Percentiles rank a stretch among this genome's conserved stretches.
Evolutionary conservation across 352 stramenopile genomes (phyloP).

Genomic region (Pythium sp.): DNA sequence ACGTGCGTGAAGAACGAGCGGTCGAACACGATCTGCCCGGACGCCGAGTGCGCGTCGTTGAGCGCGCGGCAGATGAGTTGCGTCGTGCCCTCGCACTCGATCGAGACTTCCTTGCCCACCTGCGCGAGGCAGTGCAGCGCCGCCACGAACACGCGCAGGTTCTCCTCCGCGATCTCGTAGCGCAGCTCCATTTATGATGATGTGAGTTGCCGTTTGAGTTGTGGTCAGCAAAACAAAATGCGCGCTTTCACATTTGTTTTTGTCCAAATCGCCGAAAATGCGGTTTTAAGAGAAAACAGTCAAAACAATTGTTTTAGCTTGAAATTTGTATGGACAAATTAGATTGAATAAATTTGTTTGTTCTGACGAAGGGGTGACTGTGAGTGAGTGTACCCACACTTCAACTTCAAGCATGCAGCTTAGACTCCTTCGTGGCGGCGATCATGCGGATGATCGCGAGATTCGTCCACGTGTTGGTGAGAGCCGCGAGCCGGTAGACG

Average conservation of each 20-base stretch:
- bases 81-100: conserved; percentile 56
- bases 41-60: conserved; percentile 84
- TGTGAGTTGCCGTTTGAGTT: neutral
- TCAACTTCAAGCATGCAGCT: conserved; percentile 28
- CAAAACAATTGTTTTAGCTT: too few species aligned
- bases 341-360: too few species aligned
- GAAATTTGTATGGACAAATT: too few species aligned
- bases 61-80: conserved; percentile 66
- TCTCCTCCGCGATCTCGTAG: conserved; percentile 71
- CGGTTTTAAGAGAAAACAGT: too few species aligned
- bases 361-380: too few species aligned
- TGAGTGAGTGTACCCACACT: too few species aligned
- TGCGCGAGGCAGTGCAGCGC: conserved; percentile 76
- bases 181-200: conserved; percentile 55
- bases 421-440: conserved; percentile 34
- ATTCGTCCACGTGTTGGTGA: conserved; percentile 52
- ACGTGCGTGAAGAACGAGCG: conserved; percentile 61
- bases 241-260: too few species aligned
- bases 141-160: conserved; percentile 75
- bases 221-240: neutral
- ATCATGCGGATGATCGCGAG: conserved; percentile 63
- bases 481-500: conserved; percentile 37
- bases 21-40: conserved; percentile 58
- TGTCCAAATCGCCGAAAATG: too few species aligned
- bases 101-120: conserved; percentile 73